A percentile compares a stretch with the other conserved stretches of the same genome.
Evolutionary conservation across 2,329 filamentous ascomycete species (phyloP).

Genomic region (Trichoderma breve): DNA sequence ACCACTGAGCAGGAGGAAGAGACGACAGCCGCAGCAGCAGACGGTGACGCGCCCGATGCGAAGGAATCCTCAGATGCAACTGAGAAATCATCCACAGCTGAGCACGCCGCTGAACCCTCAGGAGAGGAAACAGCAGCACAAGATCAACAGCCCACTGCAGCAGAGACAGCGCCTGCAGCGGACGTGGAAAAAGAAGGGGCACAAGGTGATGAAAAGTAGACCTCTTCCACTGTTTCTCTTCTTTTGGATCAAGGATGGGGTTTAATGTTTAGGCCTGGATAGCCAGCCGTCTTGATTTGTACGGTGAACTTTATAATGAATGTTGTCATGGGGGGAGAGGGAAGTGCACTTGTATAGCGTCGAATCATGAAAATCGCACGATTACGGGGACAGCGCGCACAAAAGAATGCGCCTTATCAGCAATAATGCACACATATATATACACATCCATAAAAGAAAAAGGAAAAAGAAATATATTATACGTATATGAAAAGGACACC

Average conservation of each 20-base stretch:
- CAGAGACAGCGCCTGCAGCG: neutral
- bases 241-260: neutral
- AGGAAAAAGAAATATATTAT: neutral
- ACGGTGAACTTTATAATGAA: neutral
- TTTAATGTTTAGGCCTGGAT: neutral
- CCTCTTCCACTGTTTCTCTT: neutral
- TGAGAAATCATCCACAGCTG: neutral
- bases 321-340: neutral
- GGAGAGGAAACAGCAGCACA: neutral
- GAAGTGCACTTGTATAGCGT: conserved; percentile 1
- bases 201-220: conserved; percentile 2
- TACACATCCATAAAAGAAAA: neutral
- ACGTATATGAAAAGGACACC: neutral
- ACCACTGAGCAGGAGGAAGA: neutral
- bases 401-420: neutral
- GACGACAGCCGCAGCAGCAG: neutral
- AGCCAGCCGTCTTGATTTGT: neutral
- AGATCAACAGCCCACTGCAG: neutral
- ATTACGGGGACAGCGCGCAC: neutral
- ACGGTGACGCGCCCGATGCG: neutral
- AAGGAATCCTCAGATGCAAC: conserved; percentile 4
- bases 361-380: neutral
- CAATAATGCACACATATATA: neutral
- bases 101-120: neutral
- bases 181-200: neutral